A percentile compares a stretch with the other conserved stretches of the same genome.
Conservation (phyloP, 768 basidiomycete species). For the Thelephora aurantiotincta region DNA sequence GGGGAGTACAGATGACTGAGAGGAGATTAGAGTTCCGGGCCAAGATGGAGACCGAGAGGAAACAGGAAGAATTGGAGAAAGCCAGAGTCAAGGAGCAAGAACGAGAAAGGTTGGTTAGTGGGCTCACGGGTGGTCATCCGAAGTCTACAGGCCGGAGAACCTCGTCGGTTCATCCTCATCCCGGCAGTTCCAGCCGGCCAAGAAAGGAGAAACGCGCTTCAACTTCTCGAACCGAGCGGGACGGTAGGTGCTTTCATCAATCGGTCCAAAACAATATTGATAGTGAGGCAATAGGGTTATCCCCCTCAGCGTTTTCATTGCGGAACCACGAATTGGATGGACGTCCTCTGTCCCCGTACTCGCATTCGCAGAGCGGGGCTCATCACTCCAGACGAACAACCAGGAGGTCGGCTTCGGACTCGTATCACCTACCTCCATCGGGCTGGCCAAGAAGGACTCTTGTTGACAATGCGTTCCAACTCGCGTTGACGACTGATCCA, state of each 20-base stretch:
- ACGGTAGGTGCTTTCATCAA: no score
- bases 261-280: no score
- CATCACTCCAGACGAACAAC: not conserved
- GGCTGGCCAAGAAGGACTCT: conserved; percentile 21
- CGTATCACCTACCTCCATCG: conserved; percentile 26
- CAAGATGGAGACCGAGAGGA: conserved; percentile 10
- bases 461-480: conserved; percentile 66
- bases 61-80: conserved; percentile 6
- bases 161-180: no score
- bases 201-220: no score
- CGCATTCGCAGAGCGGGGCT: not conserved
- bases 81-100: conserved; percentile 14
- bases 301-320: not conserved
- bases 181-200: no score
- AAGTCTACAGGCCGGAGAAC: no score
- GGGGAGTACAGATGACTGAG: conserved; percentile 25
- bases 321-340: not conserved
- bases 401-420: not conserved
- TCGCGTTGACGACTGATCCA: conserved; percentile 53
- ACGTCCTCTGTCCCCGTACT: not conserved
- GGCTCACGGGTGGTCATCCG: no score
- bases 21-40: conserved; percentile 23
- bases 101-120: not conserved
- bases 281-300: not conserved
- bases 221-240: no score